phyloP scores from a whole-genome alignment of 768 basidiomycete genomes.

The Ephemerocybe angulata region DNA sequence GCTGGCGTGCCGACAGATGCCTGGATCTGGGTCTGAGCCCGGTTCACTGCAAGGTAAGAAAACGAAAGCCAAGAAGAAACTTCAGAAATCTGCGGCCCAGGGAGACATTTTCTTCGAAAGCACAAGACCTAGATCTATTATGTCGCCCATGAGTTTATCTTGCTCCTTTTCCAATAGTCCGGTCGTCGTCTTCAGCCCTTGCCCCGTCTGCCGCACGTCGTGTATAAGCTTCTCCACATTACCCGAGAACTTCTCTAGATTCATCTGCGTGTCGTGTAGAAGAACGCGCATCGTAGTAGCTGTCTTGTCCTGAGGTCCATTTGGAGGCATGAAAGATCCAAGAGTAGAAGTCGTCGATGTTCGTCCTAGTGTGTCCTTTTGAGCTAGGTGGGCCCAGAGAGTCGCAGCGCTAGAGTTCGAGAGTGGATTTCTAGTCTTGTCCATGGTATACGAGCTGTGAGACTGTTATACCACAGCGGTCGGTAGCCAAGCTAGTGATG shows the following conservation, averaged over 20 bases:
- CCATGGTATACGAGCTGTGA: neutral
- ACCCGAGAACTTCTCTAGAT: constrained; percentile 63
- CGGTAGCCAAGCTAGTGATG: too few species aligned
- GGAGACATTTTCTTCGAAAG: constrained; percentile 12
- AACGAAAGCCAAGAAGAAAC: neutral
- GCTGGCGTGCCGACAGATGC: constrained; percentile 54
- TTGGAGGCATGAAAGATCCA: constrained; percentile 26
- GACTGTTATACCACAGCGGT: too few species aligned
- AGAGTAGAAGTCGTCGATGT: constrained; percentile 20
- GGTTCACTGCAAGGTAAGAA: constrained; percentile 60
- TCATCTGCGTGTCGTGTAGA: constrained; percentile 69
- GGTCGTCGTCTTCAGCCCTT: constrained; percentile 51
- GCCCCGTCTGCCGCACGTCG: constrained; percentile 48
- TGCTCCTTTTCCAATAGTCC: constrained; percentile 57
- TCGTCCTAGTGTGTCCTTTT: constrained; percentile 35
- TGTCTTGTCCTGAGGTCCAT: constrained; percentile 57
- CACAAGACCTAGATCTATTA: constrained; percentile 51
- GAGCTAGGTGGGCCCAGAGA: constrained; percentile 58
- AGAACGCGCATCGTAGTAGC: constrained; percentile 70
- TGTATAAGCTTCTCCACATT: constrained; percentile 50
- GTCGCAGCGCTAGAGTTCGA: constrained; percentile 16
- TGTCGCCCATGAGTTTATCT: constrained; percentile 52
- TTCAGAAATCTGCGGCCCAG: constrained; percentile 1
- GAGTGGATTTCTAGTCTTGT: neutral
- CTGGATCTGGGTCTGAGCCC: constrained; percentile 60